Evolutionary conservation across 192 early-diverging fungal species (phyloP), one percentile per base, ranked within the genome.

Genomic region (Gryganskiella cystojenkinii): DNA sequence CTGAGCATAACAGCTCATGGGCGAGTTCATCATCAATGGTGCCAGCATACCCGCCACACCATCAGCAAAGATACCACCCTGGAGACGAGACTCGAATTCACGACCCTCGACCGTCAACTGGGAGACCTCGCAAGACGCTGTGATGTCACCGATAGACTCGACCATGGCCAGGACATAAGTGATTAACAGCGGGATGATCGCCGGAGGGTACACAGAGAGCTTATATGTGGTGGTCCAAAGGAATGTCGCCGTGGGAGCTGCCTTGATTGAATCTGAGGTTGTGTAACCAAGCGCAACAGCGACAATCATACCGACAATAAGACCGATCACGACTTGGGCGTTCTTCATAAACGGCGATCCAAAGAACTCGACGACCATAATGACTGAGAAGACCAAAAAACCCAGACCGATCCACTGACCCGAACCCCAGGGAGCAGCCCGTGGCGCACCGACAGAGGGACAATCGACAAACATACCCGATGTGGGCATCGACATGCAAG

Each of bases 271-370:
- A 24, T 68, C 49, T 9, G 56, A 66, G 58, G 81, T 68, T 10
- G 87, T 81, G 69, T 87, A 87, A n/a, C 86, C 86, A 15, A 71
- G 51, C 5, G 81, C 72, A 34, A 68, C 79, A 3, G 86, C 81
- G 40, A 87, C 81, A 59, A 87, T 81, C 64, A 84, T 81, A 15
- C 86, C 86, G 15, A 87, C 70, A 52, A 85, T 37, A 10, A 87
- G 66, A 20, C 83, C 86, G 45, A 87, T 40, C 3, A 87, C 80
- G 8, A 87, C 83, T 37, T 83, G 70, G 8, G 80, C 80, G 54
- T 85, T 87, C 61, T 87, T 87, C 72, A 87, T 69, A 50, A 87
- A 87, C 4, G 86, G 84, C 4, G 86, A 87, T 6, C 86, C 86
- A 65, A 87, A 80, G 52, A 83, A 72, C 61, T 87, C 86, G 11